Base-by-base conservation (phyloP, 2,329 filamentous ascomycete species). In the Teratosphaeriaceae sp. region DNA sequence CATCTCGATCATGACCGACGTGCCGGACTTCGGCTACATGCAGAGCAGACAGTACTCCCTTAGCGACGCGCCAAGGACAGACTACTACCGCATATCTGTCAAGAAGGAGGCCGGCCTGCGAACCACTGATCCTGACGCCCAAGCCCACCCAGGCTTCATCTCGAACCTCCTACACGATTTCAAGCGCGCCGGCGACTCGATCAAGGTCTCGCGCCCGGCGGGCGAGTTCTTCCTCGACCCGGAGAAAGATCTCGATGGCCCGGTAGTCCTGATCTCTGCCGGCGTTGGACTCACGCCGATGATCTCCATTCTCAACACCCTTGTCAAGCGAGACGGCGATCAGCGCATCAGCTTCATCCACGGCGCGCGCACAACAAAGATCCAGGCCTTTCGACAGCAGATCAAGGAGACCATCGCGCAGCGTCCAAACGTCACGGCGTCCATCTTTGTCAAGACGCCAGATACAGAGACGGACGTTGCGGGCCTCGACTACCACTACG, bases 31-130 rank as follows among this genome's bases (percentile, higher is more conserved):
- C 18, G 75, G 76, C n/a, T 72, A 79, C 58, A 65, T 71, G 50
- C 84, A 88, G 62, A 73, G 78, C 15, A 71, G 84, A 23, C 84
- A 88, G 62, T 88, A 87, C 65, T 85, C 81, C 20, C 71, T 88
- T 47, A 83, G 77, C 55, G 82, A 86, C 50, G 71, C 76, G 38
- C 82, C 80, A 2, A 68, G 69, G 2, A 65, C 72, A 7, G 71
- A 77, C 38, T 75, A 79, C 63, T 84, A 85, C 63, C 77, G 84
- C 22, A 81, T 88, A 64, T 84, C 75, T 38, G 74, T 88, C 44
- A 86, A 86, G 71, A 76, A 73, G 46, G 82, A 87, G 37, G 59
- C n/a, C n/a, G n/a, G n/a, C n/a, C n/a, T n/a, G n/a, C n/a, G n/a
- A n/a, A n/a, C n/a, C n/a, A n/a, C n/a, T n/a, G n/a, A n/a, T n/a